phyloP scores from a whole-genome alignment of 225 moss, liverwort and hornwort genomes.

The Ulota crispa region DNA sequence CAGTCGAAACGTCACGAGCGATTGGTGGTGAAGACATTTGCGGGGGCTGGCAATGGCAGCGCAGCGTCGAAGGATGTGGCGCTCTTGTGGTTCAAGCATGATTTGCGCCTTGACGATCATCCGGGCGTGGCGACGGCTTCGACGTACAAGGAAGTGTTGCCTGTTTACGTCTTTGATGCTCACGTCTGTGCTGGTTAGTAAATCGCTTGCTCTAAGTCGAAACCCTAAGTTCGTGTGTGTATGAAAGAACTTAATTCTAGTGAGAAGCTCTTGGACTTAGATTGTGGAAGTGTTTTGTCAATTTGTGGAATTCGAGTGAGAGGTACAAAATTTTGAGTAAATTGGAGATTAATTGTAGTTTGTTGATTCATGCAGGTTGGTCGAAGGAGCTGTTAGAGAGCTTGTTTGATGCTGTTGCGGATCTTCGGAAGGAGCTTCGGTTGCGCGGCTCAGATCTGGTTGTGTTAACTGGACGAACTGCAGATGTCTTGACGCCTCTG shows the following conservation, averaged over 20 bases:
- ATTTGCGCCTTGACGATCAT: conserved; percentile 93
- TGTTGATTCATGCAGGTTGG: conserved; percentile 54
- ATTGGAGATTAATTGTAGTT: neutral
- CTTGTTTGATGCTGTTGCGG: conserved; percentile 72
- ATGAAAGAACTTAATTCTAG: neutral
- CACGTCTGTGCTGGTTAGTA: conserved; percentile 64
- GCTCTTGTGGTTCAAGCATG: conserved; percentile 98
- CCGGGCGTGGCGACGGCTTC: conserved; percentile 74
- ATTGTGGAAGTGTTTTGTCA: neutral
- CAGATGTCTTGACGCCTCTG: conserved; percentile 56
- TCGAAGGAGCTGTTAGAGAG: conserved; percentile 65
- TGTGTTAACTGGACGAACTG: conserved; percentile 64
- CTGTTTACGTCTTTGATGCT: conserved; percentile 90
- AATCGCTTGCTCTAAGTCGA: neutral
- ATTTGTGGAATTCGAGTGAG: neutral
- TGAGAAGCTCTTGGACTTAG: neutral
- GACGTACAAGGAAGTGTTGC: conserved; percentile 61
- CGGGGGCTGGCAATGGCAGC: conserved; percentile 18
- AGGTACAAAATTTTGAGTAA: neutral
- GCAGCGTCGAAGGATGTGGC: conserved; percentile 38
- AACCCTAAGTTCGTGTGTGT: conserved; percentile 2
- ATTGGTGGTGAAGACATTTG: conserved; percentile 20
- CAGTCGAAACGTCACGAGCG: neutral
- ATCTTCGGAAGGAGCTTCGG: conserved; percentile 74
- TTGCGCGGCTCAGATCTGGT: conserved; percentile 68